Conservation (phyloP, 805 yeast species). For the Clavispora phyllophila region DNA sequence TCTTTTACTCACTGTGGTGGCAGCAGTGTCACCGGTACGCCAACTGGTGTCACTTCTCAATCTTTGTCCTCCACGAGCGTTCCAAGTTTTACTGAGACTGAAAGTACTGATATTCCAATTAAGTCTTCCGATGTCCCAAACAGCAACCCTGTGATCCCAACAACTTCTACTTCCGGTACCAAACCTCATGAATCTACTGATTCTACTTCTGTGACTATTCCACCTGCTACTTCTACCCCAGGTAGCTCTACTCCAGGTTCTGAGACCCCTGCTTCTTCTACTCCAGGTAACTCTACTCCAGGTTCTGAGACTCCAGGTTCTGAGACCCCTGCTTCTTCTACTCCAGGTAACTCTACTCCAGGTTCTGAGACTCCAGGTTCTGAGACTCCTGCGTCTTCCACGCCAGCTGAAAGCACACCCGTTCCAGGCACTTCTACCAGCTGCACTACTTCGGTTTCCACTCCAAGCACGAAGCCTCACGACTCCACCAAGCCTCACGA, state of each 20-base stretch:
- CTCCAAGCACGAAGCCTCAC: not conserved
- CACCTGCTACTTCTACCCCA: not conserved
- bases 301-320: not conserved
- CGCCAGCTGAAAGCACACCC: not conserved
- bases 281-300: no score
- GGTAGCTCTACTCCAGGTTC: not conserved
- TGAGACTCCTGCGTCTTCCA: no score
- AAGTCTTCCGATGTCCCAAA: not conserved
- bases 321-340: no score
- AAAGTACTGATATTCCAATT: not conserved
- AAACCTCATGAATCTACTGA: not conserved
- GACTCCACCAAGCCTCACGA: no score
- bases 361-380: no score
- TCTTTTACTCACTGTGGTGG: conserved; percentile 35
- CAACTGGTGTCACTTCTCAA: conserved; percentile 18
- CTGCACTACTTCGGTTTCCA: not conserved
- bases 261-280: not conserved
- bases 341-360: no score
- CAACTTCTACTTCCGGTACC: not conserved
- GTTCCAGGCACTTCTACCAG: not conserved
- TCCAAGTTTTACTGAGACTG: conserved; percentile 16
- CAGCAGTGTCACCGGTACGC: conserved; percentile 19
- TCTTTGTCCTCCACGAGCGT: conserved; percentile 22
- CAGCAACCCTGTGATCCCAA: not conserved
- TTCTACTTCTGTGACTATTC: not conserved